These are phyloP conservation scores for Cucumis variabilis DNA, from an alignment of 331 rosid species.

Conservation along the genomic window DNA sequence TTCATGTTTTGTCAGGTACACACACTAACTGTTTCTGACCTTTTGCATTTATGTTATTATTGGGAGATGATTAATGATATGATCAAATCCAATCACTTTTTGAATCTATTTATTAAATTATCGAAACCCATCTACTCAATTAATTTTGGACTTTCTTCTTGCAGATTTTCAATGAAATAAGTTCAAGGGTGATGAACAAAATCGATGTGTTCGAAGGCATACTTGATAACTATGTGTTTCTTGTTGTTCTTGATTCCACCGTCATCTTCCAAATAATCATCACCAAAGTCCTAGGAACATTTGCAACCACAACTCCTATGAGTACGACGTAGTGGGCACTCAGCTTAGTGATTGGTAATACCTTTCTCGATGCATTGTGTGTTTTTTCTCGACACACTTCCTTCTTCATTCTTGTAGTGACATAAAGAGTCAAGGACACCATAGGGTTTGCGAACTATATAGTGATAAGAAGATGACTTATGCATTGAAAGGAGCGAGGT, in stretches of 20 bases:
- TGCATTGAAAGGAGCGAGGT: no score
- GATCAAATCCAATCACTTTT: no score
- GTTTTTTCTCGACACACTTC: no score
- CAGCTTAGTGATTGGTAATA: conserved; percentile 68
- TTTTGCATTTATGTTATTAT: neutral
- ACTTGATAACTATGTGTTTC: conserved; percentile 75
- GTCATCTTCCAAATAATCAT: conserved; percentile 81
- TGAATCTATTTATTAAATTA: no score
- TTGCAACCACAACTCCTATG: conserved; percentile 90
- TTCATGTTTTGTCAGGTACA: conserved; percentile 95
- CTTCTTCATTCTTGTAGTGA: no score
- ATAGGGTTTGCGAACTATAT: no score
- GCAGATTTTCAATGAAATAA: conserved; percentile 93
- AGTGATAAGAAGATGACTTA: no score
- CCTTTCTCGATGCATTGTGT: no score
- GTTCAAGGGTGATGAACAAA: conserved; percentile 96
- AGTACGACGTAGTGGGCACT: conserved; percentile 67
- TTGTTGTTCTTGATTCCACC: conserved; percentile 66
- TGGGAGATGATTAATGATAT: neutral
- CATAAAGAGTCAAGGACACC: no score
- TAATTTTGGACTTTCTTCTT: neutral
- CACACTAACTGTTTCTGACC: neutral
- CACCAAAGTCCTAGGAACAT: conserved; percentile 82
- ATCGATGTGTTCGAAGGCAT: conserved; percentile 81
- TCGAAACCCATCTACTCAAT: no score